These are phyloP conservation scores for Moesziomyces globuligerus DNA, from an alignment of 1,284 basidiomycete genomes.

Conservation along the genomic window DNA sequence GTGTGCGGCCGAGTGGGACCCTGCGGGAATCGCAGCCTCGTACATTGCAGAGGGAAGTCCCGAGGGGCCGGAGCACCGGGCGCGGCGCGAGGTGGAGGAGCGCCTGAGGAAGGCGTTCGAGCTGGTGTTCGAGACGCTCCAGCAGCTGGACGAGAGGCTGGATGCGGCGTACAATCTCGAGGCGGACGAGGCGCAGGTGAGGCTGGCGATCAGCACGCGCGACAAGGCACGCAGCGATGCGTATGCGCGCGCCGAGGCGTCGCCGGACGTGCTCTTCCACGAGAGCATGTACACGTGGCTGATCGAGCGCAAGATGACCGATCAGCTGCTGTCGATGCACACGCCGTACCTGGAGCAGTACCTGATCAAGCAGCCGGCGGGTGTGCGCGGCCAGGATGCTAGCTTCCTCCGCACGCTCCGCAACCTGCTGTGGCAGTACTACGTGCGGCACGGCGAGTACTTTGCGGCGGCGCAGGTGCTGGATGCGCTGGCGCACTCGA, in stretches of 20 bases:
- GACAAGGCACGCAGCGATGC: slow-evolving; percentile 62
- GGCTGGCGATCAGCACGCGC: slow-evolving; percentile 33
- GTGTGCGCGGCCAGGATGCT: slow-evolving; percentile 61
- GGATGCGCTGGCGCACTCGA: slow-evolving; percentile 84
- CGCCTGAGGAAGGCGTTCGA: slow-evolving; percentile 75
- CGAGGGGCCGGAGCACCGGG: slow-evolving; percentile 72
- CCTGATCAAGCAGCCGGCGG: slow-evolving; percentile 81
- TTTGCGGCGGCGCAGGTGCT: slow-evolving; percentile 90
- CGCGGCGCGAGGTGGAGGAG: slow-evolving; percentile 72
- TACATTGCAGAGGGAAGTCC: slow-evolving; percentile 74
- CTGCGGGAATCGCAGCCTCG: slow-evolving; percentile 71
- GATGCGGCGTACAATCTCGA: slow-evolving; percentile 48
- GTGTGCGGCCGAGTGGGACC: slow-evolving; percentile 84
- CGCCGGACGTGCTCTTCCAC: slow-evolving; percentile 92
- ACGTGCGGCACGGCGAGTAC: slow-evolving; percentile 75
- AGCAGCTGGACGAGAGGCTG: slow-evolving; percentile 76
- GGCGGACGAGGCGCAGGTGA: slow-evolving; percentile 55
- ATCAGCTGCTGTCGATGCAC: slow-evolving; percentile 77
- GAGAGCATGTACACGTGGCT: slow-evolving; percentile 94
- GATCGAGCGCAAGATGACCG: slow-evolving; percentile 79
- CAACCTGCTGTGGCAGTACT: slow-evolving; percentile 95
- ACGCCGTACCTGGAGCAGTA: slow-evolving; percentile 87
- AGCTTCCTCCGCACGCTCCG: slow-evolving; percentile 70
- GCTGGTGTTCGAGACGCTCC: slow-evolving; percentile 75
- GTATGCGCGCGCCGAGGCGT: slow-evolving; percentile 74